Percentiles rank a stretch among this genome's conserved stretches.
Evolutionary conservation across 1,284 basidiomycete genomes (phyloP).

Genomic region (Sporisorium graminicola): DNA sequence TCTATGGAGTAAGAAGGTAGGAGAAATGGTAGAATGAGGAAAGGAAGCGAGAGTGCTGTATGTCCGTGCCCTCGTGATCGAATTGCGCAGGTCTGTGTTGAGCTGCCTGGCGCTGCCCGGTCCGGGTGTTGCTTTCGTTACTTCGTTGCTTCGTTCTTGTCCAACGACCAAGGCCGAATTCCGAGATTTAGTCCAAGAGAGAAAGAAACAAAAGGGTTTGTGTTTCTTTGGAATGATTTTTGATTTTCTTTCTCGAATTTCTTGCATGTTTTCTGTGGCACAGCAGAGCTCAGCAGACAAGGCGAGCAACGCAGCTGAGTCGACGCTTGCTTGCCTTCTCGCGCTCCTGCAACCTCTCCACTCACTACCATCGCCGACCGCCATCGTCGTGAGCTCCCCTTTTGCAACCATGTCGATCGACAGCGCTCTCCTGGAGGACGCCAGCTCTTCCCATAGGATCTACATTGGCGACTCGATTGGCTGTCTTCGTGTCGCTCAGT

Average conservation of each 20-base stretch:
- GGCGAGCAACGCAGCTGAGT: not conserved
- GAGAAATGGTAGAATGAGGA: not conserved
- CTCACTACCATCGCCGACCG: not conserved
- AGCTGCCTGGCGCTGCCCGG: no score
- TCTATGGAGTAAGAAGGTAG: not conserved
- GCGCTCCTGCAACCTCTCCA: not conserved
- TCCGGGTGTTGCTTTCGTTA: no score
- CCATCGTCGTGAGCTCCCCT: no score
- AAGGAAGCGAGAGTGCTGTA: no score
- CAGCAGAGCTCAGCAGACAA: not conserved
- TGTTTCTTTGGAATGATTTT: conserved; percentile 11
- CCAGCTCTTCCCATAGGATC: conserved; percentile 42
- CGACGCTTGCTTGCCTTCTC: not conserved
- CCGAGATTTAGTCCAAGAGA: not conserved
- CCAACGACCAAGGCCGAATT: conserved; percentile 1
- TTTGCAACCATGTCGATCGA: conserved; percentile 26
- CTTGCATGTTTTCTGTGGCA: not conserved
- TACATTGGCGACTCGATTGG: conserved; percentile 53
- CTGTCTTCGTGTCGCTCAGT: conserved; percentile 48
- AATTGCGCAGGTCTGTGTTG: not conserved
- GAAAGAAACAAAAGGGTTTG: not conserved
- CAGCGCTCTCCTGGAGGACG: conserved; percentile 27
- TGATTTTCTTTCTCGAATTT: not conserved
- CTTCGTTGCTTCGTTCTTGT: not conserved
- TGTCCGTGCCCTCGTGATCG: not conserved